phyloP scores from a whole-genome alignment of 768 basidiomycete genomes.

The Hygrocybe punicea region DNA sequence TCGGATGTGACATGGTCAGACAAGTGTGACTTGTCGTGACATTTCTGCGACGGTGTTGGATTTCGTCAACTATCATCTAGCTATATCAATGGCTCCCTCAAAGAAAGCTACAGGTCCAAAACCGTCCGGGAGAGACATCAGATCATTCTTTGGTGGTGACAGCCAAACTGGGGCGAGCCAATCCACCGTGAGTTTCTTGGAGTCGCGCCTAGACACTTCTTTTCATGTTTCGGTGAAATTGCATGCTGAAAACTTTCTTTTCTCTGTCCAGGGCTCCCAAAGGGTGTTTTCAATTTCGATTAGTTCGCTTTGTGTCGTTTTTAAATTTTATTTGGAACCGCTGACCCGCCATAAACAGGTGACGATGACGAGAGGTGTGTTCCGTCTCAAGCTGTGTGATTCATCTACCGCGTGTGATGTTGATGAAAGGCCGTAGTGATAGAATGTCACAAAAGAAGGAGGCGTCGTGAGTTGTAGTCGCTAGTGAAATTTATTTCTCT shows the following conservation, averaged over 20 bases:
- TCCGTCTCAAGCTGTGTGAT: not conserved
- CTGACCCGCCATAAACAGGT: slow-evolving; percentile 2
- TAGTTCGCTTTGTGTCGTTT: slow-evolving; percentile 17
- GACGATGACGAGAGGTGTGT: slow-evolving; percentile 19
- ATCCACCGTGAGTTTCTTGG: slow-evolving; percentile 3
- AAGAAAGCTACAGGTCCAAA: not conserved
- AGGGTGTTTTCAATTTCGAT: slow-evolving; percentile 29
- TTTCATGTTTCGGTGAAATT: not conserved
- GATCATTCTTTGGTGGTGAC: slow-evolving; percentile 38
- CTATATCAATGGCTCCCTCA: not conserved
- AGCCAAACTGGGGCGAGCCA: slow-evolving; percentile 1
- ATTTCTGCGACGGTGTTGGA: too few relatives aligned
- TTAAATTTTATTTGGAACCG: not conserved
- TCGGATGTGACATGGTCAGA: too few relatives aligned
- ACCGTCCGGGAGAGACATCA: slow-evolving; percentile 34
- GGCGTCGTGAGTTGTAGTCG: too few relatives aligned
- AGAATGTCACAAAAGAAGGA: not conserved
- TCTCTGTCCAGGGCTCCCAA: slow-evolving; percentile 8
- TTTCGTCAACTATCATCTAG: too few relatives aligned
- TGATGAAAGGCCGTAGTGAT: not conserved
- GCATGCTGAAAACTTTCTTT: not conserved
- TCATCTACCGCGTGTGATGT: not conserved
- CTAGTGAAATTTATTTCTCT: too few relatives aligned
- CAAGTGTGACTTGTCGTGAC: too few relatives aligned
- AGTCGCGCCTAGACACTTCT: not conserved